Evolutionary conservation across 2,329 filamentous ascomycete genomes (phyloP).

Genomic region (Colletotrichum lentis): DNA sequence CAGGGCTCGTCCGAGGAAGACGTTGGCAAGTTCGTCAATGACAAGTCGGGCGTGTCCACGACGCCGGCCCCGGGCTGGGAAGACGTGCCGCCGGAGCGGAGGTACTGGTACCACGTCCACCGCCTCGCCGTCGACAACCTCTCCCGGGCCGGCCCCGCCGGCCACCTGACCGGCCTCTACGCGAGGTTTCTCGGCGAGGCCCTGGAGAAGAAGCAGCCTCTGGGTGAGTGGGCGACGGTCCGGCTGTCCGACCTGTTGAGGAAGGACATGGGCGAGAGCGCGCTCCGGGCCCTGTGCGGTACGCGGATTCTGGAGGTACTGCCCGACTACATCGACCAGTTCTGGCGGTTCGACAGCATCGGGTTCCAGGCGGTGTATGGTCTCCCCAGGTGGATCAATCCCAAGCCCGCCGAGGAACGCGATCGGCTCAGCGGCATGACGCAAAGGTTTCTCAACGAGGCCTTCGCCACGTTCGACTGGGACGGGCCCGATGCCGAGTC

Average conservation of each 20-base stretch:
- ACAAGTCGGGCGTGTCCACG: conserved; percentile 38
- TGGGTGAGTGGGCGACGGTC: conserved; percentile 39
- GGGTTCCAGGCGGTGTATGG: conserved; percentile 40
- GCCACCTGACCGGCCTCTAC: conserved; percentile 34
- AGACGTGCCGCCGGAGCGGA: conserved; percentile 28
- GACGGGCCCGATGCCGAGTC: conserved; percentile 30
- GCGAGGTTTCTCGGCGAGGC: conserved; percentile 28
- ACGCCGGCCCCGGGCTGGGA: conserved; percentile 38
- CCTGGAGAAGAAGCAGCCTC: conserved; percentile 28
- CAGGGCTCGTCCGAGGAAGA: conserved; percentile 34
- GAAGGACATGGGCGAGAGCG: conserved; percentile 40
- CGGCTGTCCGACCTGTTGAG: conserved; percentile 39
- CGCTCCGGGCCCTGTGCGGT: conserved; percentile 41
- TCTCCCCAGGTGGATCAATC: conserved; percentile 41
- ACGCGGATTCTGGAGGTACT: conserved; percentile 40
- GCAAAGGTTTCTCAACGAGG: conserved; percentile 29
- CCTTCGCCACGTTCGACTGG: conserved; percentile 39
- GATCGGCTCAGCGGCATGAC: conserved; percentile 36
- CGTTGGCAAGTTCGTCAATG: conserved; percentile 24
- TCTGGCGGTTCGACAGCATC: conserved; percentile 42
- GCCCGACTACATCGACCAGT: conserved; percentile 41
- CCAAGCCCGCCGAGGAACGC: conserved; percentile 32
- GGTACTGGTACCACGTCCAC: conserved; percentile 41
- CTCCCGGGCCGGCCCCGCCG: conserved; percentile 18
- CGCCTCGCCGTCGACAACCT: conserved; percentile 38